These are phyloP conservation scores for Hymenoscyphus repandus DNA, from an alignment of 2,329 filamentous ascomycete species.

Conservation along the genomic window DNA sequence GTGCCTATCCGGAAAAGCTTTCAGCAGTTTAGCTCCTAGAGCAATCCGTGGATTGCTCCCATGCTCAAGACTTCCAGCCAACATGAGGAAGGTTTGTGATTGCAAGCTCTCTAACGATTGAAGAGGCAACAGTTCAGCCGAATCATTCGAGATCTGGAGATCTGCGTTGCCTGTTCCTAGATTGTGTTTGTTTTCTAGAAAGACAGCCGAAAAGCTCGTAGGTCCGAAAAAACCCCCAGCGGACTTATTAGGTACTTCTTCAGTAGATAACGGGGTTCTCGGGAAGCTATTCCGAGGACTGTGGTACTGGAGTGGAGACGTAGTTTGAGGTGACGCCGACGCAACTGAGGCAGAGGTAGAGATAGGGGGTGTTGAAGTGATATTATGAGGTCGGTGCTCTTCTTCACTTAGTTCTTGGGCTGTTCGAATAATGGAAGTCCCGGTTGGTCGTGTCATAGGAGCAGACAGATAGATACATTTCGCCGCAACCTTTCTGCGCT, in stretches of 20 bases:
- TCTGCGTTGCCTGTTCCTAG: conserved; percentile 18
- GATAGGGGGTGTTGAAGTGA: not conserved
- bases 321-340: not conserved
- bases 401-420: not conserved
- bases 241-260: conserved; percentile 2
- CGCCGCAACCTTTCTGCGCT: conserved; percentile 18
- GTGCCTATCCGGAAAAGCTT: conserved; percentile 22
- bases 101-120: conserved; percentile 19
- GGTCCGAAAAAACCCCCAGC: conserved; percentile 25
- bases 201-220: conserved; percentile 31
- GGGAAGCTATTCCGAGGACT: not conserved
- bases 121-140: conserved; percentile 13
- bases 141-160: conserved; percentile 25
- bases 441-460: conserved; percentile 22
- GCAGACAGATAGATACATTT: conserved; percentile 26
- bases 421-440: not conserved
- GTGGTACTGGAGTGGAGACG: not conserved
- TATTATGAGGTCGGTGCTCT: conserved; percentile 1
- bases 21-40: conserved; percentile 25
- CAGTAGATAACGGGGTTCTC: conserved; percentile 1
- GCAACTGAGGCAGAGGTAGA: conserved; percentile 1
- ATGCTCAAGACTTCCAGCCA: conserved; percentile 15
- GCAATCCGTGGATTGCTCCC: conserved; percentile 21
- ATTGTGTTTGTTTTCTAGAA: conserved; percentile 26
- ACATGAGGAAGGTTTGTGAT: conserved; percentile 27